These are phyloP conservation scores for Massarina eburnea DNA, from an alignment of 2,329 filamentous ascomycete genomes.

Conservation along the genomic window DNA sequence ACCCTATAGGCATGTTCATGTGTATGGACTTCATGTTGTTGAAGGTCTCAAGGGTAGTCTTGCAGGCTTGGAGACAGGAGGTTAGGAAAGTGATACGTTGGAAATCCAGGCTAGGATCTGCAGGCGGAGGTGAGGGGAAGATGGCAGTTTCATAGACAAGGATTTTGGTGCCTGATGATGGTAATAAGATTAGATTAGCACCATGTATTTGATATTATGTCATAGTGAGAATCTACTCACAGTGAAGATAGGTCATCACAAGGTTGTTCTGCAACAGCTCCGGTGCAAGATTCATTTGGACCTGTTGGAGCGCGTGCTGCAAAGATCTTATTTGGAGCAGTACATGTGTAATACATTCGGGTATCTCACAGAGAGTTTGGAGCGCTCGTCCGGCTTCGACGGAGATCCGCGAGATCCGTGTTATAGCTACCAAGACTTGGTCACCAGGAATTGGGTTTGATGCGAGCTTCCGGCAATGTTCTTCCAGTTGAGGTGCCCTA, in stretches of 20 bases:
- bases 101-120: slow-evolving; percentile 3
- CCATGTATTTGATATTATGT: not conserved
- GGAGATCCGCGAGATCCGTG: slow-evolving; percentile 32
- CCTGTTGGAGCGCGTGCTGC: slow-evolving; percentile 5
- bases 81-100: slow-evolving; percentile 13
- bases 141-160: slow-evolving; percentile 12
- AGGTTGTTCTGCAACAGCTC: slow-evolving; percentile 3
- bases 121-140: not conserved
- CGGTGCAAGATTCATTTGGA: slow-evolving; percentile 1
- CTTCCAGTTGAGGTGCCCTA: slow-evolving; percentile 52
- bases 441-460: slow-evolving; percentile 55
- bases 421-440: slow-evolving; percentile 48
- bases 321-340: slow-evolving; percentile 8
- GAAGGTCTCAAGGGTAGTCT: slow-evolving; percentile 8
- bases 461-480: slow-evolving; percentile 53
- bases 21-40: not conserved
- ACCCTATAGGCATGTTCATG: not conserved
- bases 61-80: slow-evolving; percentile 11
- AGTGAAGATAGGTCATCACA: not conserved
- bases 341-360: not conserved
- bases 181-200: not conserved
- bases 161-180: slow-evolving; percentile 1
- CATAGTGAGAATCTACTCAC: not conserved
- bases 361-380: slow-evolving; percentile 16
- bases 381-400: slow-evolving; percentile 16